phyloP scores from a whole-genome alignment of 139 green algal genomes.

The Chlorella sp. region DNA sequence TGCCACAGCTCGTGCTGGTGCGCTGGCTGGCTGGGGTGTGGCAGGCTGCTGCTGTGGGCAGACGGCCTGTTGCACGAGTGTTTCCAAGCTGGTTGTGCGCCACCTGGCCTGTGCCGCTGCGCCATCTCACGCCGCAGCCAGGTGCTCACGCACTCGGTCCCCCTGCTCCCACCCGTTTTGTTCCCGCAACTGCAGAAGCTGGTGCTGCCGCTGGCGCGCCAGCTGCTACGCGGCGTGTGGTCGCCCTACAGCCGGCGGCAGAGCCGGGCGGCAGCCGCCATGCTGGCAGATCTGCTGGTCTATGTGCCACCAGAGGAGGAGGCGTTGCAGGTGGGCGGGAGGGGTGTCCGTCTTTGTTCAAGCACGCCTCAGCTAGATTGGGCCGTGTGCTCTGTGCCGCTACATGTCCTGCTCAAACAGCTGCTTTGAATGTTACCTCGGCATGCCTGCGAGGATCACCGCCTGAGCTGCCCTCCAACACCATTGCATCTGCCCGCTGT shows the following conservation, averaged over 20 bases:
- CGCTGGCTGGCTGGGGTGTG: background rate
- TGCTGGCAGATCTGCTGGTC: constrained; percentile 74
- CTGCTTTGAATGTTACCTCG: too few relatives aligned
- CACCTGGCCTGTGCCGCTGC: background rate
- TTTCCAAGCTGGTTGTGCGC: too few relatives aligned
- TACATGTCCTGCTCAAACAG: too few relatives aligned
- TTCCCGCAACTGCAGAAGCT: constrained; percentile 43
- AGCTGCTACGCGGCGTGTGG: constrained; percentile 64
- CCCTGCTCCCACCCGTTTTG: background rate
- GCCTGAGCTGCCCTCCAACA: too few relatives aligned
- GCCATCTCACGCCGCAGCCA: background rate
- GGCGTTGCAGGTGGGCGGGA: constrained; percentile 9
- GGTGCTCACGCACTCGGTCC: background rate
- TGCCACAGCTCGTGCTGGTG: constrained; percentile 80
- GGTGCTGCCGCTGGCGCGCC: constrained; percentile 77
- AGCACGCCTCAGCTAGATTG: too few relatives aligned
- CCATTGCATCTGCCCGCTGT: too few relatives aligned
- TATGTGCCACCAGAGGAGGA: constrained; percentile 64
- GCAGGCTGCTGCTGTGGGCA: too few relatives aligned
- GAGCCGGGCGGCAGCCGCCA: constrained; percentile 50
- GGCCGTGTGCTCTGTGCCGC: too few relatives aligned
- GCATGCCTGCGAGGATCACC: too few relatives aligned
- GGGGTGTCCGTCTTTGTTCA: background rate
- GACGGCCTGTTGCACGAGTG: too few relatives aligned
- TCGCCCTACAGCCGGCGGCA: constrained; percentile 62